Evolutionary conservation across 805 yeast genomes (phyloP).

Genomic region (Cyberlindnera japonica): DNA sequence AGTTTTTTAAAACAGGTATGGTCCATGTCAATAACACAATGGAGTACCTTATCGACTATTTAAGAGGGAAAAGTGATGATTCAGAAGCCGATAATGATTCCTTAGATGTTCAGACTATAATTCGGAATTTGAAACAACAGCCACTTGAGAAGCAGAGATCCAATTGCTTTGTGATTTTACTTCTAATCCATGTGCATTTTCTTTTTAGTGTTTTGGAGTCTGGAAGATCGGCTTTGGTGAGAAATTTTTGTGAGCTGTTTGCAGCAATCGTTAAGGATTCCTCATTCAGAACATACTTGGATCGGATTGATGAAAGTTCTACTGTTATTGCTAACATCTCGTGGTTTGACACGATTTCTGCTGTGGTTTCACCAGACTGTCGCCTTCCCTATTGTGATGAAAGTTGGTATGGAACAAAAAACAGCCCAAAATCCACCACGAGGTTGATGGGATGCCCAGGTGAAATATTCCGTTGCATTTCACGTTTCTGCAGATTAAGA

Average conservation of each 20-base stretch:
- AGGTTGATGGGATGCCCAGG: slow-evolving; percentile 61
- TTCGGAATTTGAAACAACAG: slow-evolving; percentile 34
- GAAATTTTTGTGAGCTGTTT: slow-evolving; percentile 47
- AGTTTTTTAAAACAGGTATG: slow-evolving; percentile 49
- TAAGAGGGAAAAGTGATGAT: slow-evolving; percentile 28
- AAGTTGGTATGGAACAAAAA: slow-evolving; percentile 47
- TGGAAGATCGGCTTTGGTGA: slow-evolving; percentile 48
- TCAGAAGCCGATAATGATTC: slow-evolving; percentile 16
- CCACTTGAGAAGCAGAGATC: slow-evolving; percentile 34
- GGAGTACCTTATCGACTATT: slow-evolving; percentile 48
- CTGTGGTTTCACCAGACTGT: slow-evolving; percentile 54
- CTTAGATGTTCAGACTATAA: slow-evolving; percentile 33
- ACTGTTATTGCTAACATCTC: slow-evolving; percentile 48
- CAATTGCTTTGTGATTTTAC: slow-evolving; percentile 44
- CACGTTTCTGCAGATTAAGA: slow-evolving; percentile 40
- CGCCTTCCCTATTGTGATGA: slow-evolving; percentile 50
- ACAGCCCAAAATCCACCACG: slow-evolving; percentile 43
- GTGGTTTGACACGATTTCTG: slow-evolving; percentile 58
- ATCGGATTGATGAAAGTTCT: slow-evolving; percentile 46
- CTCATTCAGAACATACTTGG: slow-evolving; percentile 40
- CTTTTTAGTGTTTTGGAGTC: slow-evolving; percentile 51
- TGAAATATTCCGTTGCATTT: slow-evolving; percentile 46
- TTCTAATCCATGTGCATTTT: slow-evolving; percentile 51
- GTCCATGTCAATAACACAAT: slow-evolving; percentile 53
- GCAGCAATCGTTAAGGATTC: slow-evolving; percentile 46